Evolutionary conservation across 2,329 filamentous ascomycete genomes (phyloP), one percentile per base, ranked within the genome.

Genomic region (Pseudogymnoascus sp.): DNA sequence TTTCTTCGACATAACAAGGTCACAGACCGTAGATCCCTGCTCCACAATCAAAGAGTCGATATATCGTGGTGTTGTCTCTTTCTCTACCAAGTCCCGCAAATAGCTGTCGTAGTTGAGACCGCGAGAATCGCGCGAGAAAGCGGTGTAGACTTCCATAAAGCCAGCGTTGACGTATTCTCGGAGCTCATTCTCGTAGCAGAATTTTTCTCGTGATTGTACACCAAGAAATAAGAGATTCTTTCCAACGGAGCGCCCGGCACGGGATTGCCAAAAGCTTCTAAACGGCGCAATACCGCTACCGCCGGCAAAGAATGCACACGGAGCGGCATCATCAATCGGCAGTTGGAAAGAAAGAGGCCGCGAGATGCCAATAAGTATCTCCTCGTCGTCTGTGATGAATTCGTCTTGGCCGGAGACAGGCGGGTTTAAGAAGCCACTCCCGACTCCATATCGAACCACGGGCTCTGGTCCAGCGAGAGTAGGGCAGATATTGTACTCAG

Each of bases 1-100:
- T 49, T 80, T 82, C 72, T 83, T 84, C 0, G 78, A 81, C 80
- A 84, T 83, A 62, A 83, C 79, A 14, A 84, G 73, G 61, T 84
- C 82, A 31, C 80, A 82, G 6, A 84, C 76, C 0, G 75, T 77
- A 0, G 76, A 75, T 0, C 80, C 79, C 66, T 83, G 80, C 64
- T 83, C 80, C 0, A 79, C 74, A 23, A 84, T 82, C 3, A 82
- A 67, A 0, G 74, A 71, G 65, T 84, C 81, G 21, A 84, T 82
- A 64, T 84, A 83, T 2, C 82, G 76, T 9, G 82, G 78, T 1
- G 78, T 72, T 11, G 76, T 82, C 21, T 77, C 75, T 63, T 75
- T 79, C 67, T 83, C 81, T 0, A 82, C 72, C 3, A 84, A 75
- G 59, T 82, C 79, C 3, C 70, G 72, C 0, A 70, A 61, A 3